Conservation (phyloP, 1,284 basidiomycete genomes). For the Afroboletus lepidellus region DNA sequence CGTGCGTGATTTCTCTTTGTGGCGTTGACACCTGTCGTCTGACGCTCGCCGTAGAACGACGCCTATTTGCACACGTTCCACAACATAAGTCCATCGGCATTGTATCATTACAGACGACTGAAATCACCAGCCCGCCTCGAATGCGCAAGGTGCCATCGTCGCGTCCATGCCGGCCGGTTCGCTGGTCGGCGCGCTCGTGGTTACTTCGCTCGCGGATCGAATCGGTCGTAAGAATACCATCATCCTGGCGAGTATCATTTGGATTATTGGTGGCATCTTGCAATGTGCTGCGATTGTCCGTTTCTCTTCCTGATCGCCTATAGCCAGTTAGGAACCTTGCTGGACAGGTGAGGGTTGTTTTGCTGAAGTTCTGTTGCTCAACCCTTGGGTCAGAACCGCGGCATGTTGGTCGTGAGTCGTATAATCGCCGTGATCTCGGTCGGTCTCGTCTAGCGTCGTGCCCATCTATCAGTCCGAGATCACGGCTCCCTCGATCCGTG, state of each 20-base stretch:
- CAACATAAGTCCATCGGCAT: conserved; percentile 35
- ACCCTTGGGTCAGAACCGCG: conserved; percentile 48
- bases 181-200: conserved; percentile 58
- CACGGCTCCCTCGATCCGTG: conserved; percentile 66
- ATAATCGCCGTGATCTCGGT: conserved; percentile 61
- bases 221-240: conserved; percentile 67
- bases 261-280: conserved; percentile 70
- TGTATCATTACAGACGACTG: background rate
- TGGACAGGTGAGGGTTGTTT: no score
- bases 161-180: conserved; percentile 77
- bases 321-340: no score
- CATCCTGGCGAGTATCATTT: conserved; percentile 63
- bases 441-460: conserved; percentile 57
- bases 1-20: conserved; percentile 38
- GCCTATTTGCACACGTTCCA: conserved; percentile 53
- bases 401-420: conserved; percentile 67
- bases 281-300: conserved; percentile 23
- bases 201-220: conserved; percentile 60
- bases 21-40: background rate
- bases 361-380: background rate
- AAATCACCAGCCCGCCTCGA: conserved; percentile 44
- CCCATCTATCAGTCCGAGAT: conserved; percentile 77
- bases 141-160: conserved; percentile 72
- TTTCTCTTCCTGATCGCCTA: background rate
- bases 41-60: conserved; percentile 45